phyloP scores from a whole-genome alignment of 768 basidiomycete species.

The Boletus eberwhitei region DNA sequence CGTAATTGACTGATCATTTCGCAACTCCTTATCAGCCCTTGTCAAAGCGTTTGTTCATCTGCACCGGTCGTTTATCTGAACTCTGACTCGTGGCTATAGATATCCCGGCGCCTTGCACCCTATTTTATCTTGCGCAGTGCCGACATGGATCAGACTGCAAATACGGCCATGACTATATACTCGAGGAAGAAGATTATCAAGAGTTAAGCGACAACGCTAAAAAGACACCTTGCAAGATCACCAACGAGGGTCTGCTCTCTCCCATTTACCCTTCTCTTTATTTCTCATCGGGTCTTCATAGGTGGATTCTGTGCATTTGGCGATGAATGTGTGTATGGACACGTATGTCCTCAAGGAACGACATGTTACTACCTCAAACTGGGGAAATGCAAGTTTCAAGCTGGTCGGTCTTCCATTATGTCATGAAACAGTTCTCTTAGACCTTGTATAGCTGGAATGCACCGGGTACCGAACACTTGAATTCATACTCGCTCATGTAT shows the following conservation, averaged over 20 bases:
- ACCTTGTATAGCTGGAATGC: constrained; percentile 39
- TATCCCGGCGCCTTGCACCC: constrained; percentile 62
- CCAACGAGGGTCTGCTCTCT: constrained; percentile 49
- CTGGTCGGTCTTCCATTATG: constrained; percentile 40
- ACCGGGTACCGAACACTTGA: constrained; percentile 26
- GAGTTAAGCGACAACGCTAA: constrained; percentile 56
- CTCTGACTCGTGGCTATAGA: constrained; percentile 29
- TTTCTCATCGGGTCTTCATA: constrained; percentile 23
- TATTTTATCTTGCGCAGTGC: constrained; percentile 62
- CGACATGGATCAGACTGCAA: constrained; percentile 56
- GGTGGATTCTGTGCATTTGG: constrained; percentile 58
- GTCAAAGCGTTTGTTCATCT: constrained; percentile 53
- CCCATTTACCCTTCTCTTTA: neutral
- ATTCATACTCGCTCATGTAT: constrained; percentile 7
- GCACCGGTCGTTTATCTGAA: neutral
- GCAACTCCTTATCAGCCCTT: constrained; percentile 40
- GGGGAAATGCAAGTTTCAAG: constrained; percentile 60
- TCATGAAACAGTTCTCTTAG: constrained; percentile 6
- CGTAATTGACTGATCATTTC: constrained; percentile 20
- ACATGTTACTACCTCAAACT: constrained; percentile 52
- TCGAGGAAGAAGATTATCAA: constrained; percentile 50
- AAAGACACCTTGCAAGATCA: constrained; percentile 57
- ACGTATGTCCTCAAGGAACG: constrained; percentile 42
- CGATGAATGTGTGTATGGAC: constrained; percentile 49
- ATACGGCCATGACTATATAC: constrained; percentile 59